phyloP scores from a whole-genome alignment of 495 filamentous ascomycete genomes.

The Bathelium albidoporum region DNA sequence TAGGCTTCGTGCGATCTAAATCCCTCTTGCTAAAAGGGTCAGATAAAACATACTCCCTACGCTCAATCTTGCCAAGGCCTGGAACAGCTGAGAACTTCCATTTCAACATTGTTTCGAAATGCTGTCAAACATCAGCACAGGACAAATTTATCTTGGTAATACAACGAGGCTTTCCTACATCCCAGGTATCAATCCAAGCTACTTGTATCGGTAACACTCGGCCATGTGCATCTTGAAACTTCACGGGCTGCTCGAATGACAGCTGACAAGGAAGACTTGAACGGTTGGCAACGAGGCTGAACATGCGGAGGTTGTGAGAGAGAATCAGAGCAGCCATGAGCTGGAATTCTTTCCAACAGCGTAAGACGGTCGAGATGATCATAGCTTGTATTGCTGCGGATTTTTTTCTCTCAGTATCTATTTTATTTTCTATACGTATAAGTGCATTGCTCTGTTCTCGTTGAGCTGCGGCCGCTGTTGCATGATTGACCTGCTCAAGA shows the following conservation, averaged over 20 bases:
- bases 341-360: neutral
- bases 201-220: neutral
- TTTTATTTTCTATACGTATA: neutral
- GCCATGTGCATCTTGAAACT: conserved; percentile 4
- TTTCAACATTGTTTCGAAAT: conserved; percentile 6
- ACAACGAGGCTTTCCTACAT: too few species aligned
- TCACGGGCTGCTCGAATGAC: neutral
- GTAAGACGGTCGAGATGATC: neutral
- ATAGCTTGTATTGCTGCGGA: neutral
- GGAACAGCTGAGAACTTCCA: conserved; percentile 8
- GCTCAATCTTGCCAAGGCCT: conserved; percentile 1
- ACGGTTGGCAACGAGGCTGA: neutral
- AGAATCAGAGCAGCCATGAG: neutral
- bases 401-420: neutral
- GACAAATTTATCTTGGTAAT: too few species aligned
- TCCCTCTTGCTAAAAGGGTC: neutral
- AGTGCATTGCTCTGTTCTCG: neutral
- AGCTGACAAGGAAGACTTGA: neutral
- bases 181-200: conserved; percentile 5
- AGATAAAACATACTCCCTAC: conserved; percentile 5
- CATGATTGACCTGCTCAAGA: neutral
- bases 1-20: neutral
- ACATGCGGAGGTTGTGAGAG: neutral
- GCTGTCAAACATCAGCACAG: neutral
- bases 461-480: neutral